Evolutionary conservation across 805 yeast species (phyloP), one percentile per base, ranked within the genome.

Genomic region (Lachancea quebecensis): DNA sequence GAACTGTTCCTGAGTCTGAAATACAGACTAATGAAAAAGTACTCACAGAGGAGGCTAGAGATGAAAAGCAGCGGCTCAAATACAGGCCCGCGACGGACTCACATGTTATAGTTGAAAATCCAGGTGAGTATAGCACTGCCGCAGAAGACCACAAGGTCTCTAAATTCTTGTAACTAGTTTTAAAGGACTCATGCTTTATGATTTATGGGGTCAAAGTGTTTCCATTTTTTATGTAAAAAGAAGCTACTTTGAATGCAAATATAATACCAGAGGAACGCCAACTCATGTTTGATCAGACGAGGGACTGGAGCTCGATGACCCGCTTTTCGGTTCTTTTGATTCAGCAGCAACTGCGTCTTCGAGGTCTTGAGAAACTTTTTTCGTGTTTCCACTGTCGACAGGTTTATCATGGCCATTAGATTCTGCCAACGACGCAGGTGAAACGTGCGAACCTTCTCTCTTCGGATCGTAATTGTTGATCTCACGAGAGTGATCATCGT

Each of bases 61-160:
- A 45, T 30, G 57, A 59, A 21, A 61, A 59, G 42, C 50, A 58
- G 40, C 61, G 67, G 21, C 17, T 50, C 4, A 55, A 56, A 11
- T 67, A 60, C 41, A 54, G 52, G 36, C 58, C 67, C 2, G 54
- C 60, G 3, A 65, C 69, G 10, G 64, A 62, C 11, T 47, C 53
- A 9, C 73, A 70, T 47, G 47, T 67, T 4, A 61, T 70, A 11
- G 69, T 68, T 14, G 69, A 66, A 31, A 59, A 48, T 2, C 71
- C 74, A 2, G 74, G 74, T 12, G 72, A 68, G 12, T 57, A 67
- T 27, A 60, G 57, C 9, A 64, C 59, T 7, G 66, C 68, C 5
- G 73, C 73, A 2, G 62, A 60, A 41, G 65, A 60, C n/a, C 66
- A 66, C 6, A 58, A 58, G 36, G 60, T 70, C 1, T 51, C 61